Evolutionary conservation across 192 early-diverging fungal genomes (phyloP).

Genomic region (Coemansia asiatica): DNA sequence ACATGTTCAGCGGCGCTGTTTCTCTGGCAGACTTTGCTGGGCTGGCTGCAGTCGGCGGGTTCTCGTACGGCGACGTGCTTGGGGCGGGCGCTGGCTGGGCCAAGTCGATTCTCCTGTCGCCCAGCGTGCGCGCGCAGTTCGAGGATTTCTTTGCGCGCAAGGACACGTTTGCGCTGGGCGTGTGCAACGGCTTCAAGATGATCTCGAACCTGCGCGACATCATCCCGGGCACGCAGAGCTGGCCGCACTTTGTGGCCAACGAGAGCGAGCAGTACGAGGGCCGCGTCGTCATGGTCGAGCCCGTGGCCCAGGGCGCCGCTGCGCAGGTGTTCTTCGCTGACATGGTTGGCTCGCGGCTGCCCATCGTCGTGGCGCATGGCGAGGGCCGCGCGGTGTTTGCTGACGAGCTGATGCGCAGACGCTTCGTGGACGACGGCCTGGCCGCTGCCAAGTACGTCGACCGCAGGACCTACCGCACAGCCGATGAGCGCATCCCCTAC

Average conservation of each 20-base stretch:
- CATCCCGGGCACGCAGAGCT: conserved; percentile 79
- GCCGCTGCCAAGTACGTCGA: conserved; percentile 80
- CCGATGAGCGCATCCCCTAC: conserved; percentile 75
- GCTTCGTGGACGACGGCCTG: conserved; percentile 56
- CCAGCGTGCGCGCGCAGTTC: conserved; percentile 71
- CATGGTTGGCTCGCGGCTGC: conserved; percentile 89
- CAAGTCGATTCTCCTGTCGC: conserved; percentile 79
- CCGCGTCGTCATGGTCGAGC: conserved; percentile 73
- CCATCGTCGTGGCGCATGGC: conserved; percentile 96
- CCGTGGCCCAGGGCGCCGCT: conserved; percentile 12
- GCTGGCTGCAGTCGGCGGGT: conserved; percentile 94
- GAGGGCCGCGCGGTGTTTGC: conserved; percentile 91
- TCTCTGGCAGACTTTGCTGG: conserved; percentile 76
- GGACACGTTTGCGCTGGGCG: conserved; percentile 94
- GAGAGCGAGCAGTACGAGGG: conserved; percentile 95
- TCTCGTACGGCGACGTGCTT: conserved; percentile 98
- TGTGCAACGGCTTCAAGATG: conserved; percentile 99
- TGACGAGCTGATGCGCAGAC: conserved; percentile 36
- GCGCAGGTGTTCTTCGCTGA: conserved; percentile 79
- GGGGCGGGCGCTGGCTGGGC: conserved; percentile 99
- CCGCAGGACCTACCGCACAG: conserved; percentile 60
- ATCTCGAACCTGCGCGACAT: conserved; percentile 79
- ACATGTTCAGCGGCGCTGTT: conserved; percentile 70
- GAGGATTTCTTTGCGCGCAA: conserved; percentile 74
- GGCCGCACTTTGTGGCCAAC: conserved; percentile 94